These are phyloP conservation scores for Coniophora puteana DNA, from an alignment of 1,284 basidiomycete genomes.

Conservation along the genomic window DNA sequence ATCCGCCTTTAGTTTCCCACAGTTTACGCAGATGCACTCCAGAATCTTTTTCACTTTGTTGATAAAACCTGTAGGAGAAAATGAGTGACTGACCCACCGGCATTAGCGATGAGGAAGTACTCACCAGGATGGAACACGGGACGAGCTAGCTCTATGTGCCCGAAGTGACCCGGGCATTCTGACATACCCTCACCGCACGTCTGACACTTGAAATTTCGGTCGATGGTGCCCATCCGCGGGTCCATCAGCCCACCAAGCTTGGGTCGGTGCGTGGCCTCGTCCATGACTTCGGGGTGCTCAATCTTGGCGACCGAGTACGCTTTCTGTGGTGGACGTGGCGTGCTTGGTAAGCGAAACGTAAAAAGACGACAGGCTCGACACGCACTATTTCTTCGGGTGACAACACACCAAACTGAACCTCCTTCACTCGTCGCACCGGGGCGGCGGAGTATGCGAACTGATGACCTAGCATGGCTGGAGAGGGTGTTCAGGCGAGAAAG, in stretches of 20 bases:
- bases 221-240: conserved; percentile 97
- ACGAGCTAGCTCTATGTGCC: conserved; percentile 95
- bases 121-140: conserved; percentile 96
- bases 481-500: conserved; percentile 3
- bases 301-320: conserved; percentile 97
- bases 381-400: conserved; percentile 99
- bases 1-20: conserved; percentile 96
- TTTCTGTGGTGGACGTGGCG: conserved; percentile 65
- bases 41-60: conserved; percentile 99
- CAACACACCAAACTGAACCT: conserved; percentile 99
- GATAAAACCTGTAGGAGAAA: conserved; percentile 73
- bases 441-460: conserved; percentile 91
- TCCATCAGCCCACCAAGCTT: conserved; percentile 96
- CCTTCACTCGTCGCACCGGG: conserved; percentile 90
- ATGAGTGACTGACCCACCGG: conserved; percentile 2
- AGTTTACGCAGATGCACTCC: conserved; percentile 98
- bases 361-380: conserved; percentile 22
- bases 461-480: conserved; percentile 66
- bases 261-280: conserved; percentile 85
- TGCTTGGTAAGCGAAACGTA: conserved; percentile 9
- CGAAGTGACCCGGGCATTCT: conserved; percentile 98
- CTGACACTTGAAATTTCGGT: conserved; percentile 99
- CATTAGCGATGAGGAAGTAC: conserved; percentile 21
- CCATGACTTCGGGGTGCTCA: conserved; percentile 97
- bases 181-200: conserved; percentile 99